Evolutionary conservation across 176 grass and related monocot species (phyloP), one percentile per base, ranked within the genome.

Genomic region (Pharus latifolius): DNA sequence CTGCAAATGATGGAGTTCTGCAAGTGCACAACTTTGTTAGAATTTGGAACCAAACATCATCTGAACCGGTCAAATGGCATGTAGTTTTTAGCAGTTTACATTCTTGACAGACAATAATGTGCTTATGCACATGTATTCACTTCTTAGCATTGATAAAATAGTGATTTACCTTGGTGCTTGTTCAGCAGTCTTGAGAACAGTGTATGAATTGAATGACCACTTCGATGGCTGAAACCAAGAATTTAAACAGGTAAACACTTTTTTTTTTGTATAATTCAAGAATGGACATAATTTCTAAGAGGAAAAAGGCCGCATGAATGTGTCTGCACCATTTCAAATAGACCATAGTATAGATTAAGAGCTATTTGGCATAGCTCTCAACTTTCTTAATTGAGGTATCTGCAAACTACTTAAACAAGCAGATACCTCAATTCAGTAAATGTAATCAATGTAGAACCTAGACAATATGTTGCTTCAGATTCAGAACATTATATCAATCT

Each of bases 1-100:
- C 95, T 13, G 83, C 79, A 84, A 99, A 99, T 65, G 87, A 88
- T 65, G 95, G 90, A 72, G 95, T 94, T 82, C 95, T 99, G 84
- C 78, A 81, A 38, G 65, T 66, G 42, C 40, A 60, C 28, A 48
- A 72, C 2, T 30, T 72, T 12, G 23, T 73, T 51, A 63, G 60
- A 56, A 40, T 43, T 16, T 7, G 1, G 22, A 63, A 66, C 3
- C 32, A 68, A 17, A 12, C 56, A 12, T 11, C 35, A 33, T 32
- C 41, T 10, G 41, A 73, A 17, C 3, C 6, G 43, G 0, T 9
- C 35, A 38, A 41, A 27, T 19, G 32, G 22, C 18, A 58, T 57
- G n/a, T 10, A 47, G 3, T 32, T 72, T 72, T 48, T 30, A 5
- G 17, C 58, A 35, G 15, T 46, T 2, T n/a, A n/a, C n/a, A n/a